Conservation (phyloP, 83 land plant species). For the Picea abies region DNA sequence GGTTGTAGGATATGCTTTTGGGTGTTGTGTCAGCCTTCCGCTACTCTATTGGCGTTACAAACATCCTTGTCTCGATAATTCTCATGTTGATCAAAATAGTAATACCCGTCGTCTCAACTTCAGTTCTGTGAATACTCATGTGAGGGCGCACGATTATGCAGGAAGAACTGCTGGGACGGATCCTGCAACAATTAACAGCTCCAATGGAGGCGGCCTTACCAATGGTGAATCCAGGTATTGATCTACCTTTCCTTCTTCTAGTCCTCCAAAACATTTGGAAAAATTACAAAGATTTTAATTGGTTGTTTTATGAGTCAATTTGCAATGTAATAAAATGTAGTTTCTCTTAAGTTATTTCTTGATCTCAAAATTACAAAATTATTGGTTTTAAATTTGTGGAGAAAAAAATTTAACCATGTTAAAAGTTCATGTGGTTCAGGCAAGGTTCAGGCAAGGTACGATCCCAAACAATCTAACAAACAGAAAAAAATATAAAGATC, state of each 20-base stretch:
- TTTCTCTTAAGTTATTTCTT: too few relatives aligned
- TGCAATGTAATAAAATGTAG: too few relatives aligned
- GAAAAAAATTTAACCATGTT: too few relatives aligned
- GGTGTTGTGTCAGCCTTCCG: conserved; percentile 66
- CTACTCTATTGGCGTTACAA: conserved; percentile 72
- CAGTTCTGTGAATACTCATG: conserved; percentile 31
- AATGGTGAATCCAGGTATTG: not conserved
- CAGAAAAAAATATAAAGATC: too few relatives aligned
- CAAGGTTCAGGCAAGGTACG: too few relatives aligned
- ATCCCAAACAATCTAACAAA: too few relatives aligned
- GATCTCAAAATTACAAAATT: too few relatives aligned
- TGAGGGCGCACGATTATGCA: conserved; percentile 28
- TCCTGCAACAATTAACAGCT: not conserved
- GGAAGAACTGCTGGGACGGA: not conserved
- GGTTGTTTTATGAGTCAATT: too few relatives aligned
- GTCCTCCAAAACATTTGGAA: too few relatives aligned
- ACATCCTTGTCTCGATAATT: conserved; percentile 6
- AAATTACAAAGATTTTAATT: too few relatives aligned
- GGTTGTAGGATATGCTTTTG: conserved; percentile 72
- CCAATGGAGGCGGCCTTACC: not conserved
- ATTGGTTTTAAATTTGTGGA: too few relatives aligned
- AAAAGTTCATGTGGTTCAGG: too few relatives aligned
- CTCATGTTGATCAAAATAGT: conserved; percentile 21
- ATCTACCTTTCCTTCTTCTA: not conserved
- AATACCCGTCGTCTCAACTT: conserved; percentile 27